Evolutionary conservation across 2,329 filamentous ascomycete genomes (phyloP).

Genomic region (Colletotrichum echinochloae): DNA sequence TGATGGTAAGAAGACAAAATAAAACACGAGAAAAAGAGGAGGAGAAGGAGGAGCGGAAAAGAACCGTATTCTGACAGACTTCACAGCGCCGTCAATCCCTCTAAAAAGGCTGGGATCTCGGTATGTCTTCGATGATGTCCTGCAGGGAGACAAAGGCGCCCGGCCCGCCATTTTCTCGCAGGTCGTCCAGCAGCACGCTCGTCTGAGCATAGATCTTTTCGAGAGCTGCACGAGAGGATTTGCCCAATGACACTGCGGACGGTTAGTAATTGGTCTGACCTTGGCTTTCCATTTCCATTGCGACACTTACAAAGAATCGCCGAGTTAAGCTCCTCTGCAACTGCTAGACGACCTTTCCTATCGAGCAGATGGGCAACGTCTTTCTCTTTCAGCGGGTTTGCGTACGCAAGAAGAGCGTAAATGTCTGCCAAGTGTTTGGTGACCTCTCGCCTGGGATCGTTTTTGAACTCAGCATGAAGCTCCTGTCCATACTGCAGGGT

Average conservation of each 20-base stretch:
- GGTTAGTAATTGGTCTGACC: neutral
- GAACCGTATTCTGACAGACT: slow-evolving; percentile 25
- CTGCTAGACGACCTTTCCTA: slow-evolving; percentile 76
- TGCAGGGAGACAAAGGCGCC: slow-evolving; percentile 82
- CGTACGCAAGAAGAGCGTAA: slow-evolving; percentile 88
- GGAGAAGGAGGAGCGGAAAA: slow-evolving; percentile 1
- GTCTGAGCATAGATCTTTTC: slow-evolving; percentile 91
- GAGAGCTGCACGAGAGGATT: slow-evolving; percentile 86
- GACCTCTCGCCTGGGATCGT: slow-evolving; percentile 77
- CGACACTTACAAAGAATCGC: slow-evolving; percentile 82
- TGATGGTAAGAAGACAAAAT: slow-evolving; percentile 22
- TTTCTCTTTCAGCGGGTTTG: slow-evolving; percentile 80
- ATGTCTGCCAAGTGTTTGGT: slow-evolving; percentile 83
- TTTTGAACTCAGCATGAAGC: slow-evolving; percentile 80
- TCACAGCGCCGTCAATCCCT: neutral
- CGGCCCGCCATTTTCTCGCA: slow-evolving; percentile 81
- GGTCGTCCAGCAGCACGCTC: slow-evolving; percentile 83
- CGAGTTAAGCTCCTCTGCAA: slow-evolving; percentile 94
- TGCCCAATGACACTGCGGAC: slow-evolving; percentile 82
- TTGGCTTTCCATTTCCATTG: neutral
- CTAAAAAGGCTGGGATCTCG: slow-evolving; percentile 48
- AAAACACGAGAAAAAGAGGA: neutral
- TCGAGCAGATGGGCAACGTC: slow-evolving; percentile 84
- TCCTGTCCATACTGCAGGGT: slow-evolving; percentile 84
- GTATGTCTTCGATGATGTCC: slow-evolving; percentile 61